Percentiles rank a stretch among this genome's conserved stretches.
These are phyloP conservation scores for Polytrichum commune DNA, from an alignment of 225 moss, liverwort and hornwort genomes.

Conservation along the genomic window DNA sequence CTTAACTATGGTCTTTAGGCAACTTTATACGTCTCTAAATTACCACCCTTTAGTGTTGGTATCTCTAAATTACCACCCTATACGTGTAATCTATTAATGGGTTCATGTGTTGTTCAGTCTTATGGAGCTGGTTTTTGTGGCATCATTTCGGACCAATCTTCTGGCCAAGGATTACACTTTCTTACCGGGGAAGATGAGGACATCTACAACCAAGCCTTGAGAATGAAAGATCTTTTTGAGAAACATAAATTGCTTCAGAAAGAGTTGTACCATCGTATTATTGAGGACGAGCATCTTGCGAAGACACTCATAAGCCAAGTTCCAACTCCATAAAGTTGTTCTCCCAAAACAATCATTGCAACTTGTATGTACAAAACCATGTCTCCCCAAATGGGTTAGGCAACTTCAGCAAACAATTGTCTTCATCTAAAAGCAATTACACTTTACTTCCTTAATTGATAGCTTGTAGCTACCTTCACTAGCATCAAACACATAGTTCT, in stretches of 20 bases:
- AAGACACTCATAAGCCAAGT: neutral
- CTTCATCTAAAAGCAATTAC: too few relatives aligned
- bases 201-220: neutral
- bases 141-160: constrained; percentile 1
- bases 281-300: neutral
- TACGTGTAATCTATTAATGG: neutral
- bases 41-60: too few relatives aligned
- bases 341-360: neutral
- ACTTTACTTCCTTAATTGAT: too few relatives aligned
- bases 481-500: too few relatives aligned
- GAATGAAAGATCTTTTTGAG: neutral
- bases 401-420: too few relatives aligned
- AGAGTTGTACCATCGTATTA: neutral
- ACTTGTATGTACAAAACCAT: too few relatives aligned
- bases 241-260: neutral
- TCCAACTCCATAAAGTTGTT: neutral
- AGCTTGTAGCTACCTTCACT: too few relatives aligned
- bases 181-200: neutral
- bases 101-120: neutral
- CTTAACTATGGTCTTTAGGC: too few relatives aligned
- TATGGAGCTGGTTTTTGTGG: neutral
- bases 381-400: too few relatives aligned
- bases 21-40: too few relatives aligned
- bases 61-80: too few relatives aligned
- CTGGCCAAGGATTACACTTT: neutral